Evolutionary conservation across 768 basidiomycete species (phyloP).

Genomic region (Mycena crocata): DNA sequence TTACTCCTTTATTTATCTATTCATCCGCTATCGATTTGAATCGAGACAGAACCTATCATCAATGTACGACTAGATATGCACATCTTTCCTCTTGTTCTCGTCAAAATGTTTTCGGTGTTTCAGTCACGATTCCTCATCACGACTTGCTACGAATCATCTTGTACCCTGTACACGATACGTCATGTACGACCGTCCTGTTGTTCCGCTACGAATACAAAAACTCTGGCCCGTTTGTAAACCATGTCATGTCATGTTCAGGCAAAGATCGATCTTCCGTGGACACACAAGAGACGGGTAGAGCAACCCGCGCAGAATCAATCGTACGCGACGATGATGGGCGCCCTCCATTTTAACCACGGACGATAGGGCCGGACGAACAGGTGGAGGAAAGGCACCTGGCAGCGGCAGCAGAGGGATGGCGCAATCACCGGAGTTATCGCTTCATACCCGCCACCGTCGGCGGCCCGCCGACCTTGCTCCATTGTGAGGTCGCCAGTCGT

Average conservation of each 20-base stretch:
- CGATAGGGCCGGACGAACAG: conserved; percentile 16
- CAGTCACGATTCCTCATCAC: conserved; percentile 45
- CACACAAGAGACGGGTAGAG: neutral
- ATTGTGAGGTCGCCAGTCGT: conserved; percentile 69
- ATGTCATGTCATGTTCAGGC: neutral
- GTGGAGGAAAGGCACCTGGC: conserved; percentile 24
- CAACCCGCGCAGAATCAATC: neutral
- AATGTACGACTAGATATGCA: conserved; percentile 83
- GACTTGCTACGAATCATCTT: conserved; percentile 39
- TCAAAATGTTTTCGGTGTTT: conserved; percentile 45
- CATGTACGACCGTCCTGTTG: conserved; percentile 32
- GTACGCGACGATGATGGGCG: conserved; percentile 16
- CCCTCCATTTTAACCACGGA: conserved; percentile 25
- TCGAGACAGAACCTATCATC: conserved; percentile 38
- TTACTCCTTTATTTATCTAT: conserved; percentile 42
- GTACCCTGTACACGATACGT: conserved; percentile 32
- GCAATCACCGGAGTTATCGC: conserved; percentile 8
- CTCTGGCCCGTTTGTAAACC: conserved; percentile 24
- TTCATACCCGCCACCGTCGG: conserved; percentile 71
- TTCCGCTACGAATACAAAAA: conserved; percentile 36
- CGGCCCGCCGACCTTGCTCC: conserved; percentile 84
- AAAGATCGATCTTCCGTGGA: conserved; percentile 19
- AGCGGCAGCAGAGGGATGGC: conserved; percentile 3
- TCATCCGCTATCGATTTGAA: conserved; percentile 34
- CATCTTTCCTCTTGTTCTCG: conserved; percentile 47